Evolutionary conservation across 116 monocot species (phyloP), one percentile per base, ranked within the genome.

Genomic region (Phalaenopsis hybrid): DNA sequence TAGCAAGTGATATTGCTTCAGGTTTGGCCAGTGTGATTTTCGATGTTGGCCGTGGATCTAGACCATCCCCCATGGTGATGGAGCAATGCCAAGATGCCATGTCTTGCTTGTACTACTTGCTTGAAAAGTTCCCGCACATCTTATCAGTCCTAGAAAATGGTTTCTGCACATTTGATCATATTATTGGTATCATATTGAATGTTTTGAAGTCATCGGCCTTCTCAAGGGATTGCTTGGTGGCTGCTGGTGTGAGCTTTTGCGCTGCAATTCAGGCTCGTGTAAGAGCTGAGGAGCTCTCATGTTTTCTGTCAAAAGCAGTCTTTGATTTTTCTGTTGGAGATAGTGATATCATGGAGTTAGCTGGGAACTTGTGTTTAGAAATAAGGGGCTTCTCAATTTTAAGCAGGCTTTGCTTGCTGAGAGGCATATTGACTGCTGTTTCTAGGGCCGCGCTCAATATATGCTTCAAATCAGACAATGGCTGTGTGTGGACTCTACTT

Each of bases 1-100:
- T 89, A 37, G 94, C 91, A 17, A 45, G 83, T 48, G 94, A 99
- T 82, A 86, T 94, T 41, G 86, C 80, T 21, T 55, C 61, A 59
- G 94, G 94, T n/a, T 74, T 99, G 80, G 76, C 17, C 44, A 73
- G 82, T 0, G 91, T 99, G 76, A 57, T 87, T 79, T 85, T 50
- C 28, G 95, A 92, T 31, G 81, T 90, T 43, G 77, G 81, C 17
- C 31, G 34, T 50, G 95, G 99, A 43, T 91, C 85, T 23, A 85
- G 91, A 1, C 95, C 94, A 12, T 95, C 99, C 2, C 95, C 99
- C 2, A 76, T 83, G 7, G 89, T 92, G 20, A 95, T 95, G 99
- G 99, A 99, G 82, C 99, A 94, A 78, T 95, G 99, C 87, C 99
- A 99, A 65, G 99, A 99, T 79, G 99, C 95, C 34, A 87, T 99